Percentiles rank a stretch among this genome's conserved stretches.
Conservation (phyloP, 495 filamentous ascomycete genomes). For the Penicillium samsonianum region DNA sequence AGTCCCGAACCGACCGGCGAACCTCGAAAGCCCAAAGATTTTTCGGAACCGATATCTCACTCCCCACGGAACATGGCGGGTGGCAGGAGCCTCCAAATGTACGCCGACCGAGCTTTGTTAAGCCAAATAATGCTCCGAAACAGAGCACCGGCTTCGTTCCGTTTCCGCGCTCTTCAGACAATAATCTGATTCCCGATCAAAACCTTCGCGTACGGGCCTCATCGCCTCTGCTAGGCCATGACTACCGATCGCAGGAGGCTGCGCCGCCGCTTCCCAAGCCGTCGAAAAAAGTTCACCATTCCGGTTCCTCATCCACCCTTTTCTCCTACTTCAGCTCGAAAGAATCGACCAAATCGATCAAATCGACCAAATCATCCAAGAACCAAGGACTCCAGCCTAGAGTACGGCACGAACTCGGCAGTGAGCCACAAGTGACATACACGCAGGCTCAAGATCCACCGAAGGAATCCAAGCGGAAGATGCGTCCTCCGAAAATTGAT, state of each 20-base stretch:
- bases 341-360: conserved; percentile 22
- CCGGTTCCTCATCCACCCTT: conserved; percentile 40
- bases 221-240: conserved; percentile 44
- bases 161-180: conserved; percentile 28
- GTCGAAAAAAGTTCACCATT: conserved; percentile 37
- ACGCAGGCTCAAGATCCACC: conserved; percentile 26
- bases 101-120: conserved; percentile 33
- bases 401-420: conserved; percentile 25
- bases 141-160: conserved; percentile 27
- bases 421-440: conserved; percentile 30
- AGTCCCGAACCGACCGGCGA: conserved; percentile 24
- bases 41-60: conserved; percentile 37
- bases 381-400: conserved; percentile 24
- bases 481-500: conserved; percentile 46
- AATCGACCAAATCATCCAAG: conserved; percentile 24
- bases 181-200: conserved; percentile 25
- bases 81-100: conserved; percentile 27
- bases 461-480: conserved; percentile 45
- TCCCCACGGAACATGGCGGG: conserved; percentile 24
- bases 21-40: conserved; percentile 42
- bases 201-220: conserved; percentile 47
- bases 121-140: conserved; percentile 27
- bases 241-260: conserved; percentile 33
- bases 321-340: conserved; percentile 42
- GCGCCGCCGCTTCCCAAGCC: conserved; percentile 29